phyloP scores from a whole-genome alignment of 2,329 filamentous ascomycete genomes.

The Pseudohalonectria lignicola region DNA sequence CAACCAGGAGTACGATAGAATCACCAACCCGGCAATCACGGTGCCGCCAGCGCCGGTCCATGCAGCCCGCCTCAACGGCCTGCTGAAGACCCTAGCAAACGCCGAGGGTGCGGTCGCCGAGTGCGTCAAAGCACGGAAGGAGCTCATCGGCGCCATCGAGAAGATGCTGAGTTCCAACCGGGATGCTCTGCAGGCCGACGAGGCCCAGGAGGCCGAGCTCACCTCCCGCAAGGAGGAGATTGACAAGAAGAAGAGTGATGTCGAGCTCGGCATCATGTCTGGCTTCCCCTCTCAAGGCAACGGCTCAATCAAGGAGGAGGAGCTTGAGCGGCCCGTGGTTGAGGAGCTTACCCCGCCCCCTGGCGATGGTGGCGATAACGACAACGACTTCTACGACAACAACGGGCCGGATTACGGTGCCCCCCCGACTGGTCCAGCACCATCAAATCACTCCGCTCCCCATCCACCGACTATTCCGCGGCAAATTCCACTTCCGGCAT shows the following conservation, averaged over 20 bases:
- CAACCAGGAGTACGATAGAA: constrained; percentile 72
- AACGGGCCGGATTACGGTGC: neutral
- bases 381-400: constrained; percentile 13
- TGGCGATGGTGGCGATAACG: constrained; percentile 43
- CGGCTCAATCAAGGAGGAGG: constrained; percentile 38
- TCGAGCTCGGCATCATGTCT: constrained; percentile 85
- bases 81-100: constrained; percentile 80
- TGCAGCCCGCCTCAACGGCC: constrained; percentile 75
- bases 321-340: constrained; percentile 29
- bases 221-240: constrained; percentile 57
- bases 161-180: constrained; percentile 69
- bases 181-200: constrained; percentile 57
- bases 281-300: constrained; percentile 39
- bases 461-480: neutral
- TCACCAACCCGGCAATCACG: constrained; percentile 56
- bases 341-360: constrained; percentile 65
- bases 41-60: constrained; percentile 80
- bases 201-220: constrained; percentile 53
- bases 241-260: constrained; percentile 74
- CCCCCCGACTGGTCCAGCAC: constrained; percentile 5
- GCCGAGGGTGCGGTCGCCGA: constrained; percentile 85
- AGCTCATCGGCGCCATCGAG: constrained; percentile 70
- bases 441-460: neutral
- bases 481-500: constrained; percentile 7
- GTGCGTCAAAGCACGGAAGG: constrained; percentile 73